These are phyloP conservation scores for Cyamopsis tetragonoloba DNA, from an alignment of 306 rosid species.

Conservation along the genomic window DNA sequence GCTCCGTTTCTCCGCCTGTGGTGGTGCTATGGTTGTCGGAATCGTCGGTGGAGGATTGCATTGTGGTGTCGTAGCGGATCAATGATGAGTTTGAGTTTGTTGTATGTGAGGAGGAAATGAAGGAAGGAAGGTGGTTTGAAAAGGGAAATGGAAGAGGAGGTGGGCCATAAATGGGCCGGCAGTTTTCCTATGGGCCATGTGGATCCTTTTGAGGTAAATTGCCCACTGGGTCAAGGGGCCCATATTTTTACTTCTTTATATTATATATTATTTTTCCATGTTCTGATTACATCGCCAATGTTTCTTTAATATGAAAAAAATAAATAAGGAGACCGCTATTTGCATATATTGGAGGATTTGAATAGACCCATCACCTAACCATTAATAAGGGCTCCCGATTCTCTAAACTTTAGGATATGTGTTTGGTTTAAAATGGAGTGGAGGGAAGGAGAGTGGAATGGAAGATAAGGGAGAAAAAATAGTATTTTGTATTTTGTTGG, in stretches of 20 bases:
- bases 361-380: too few species aligned
- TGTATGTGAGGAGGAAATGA: neutral
- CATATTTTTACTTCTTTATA: neutral
- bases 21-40: constrained; percentile 10
- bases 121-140: neutral
- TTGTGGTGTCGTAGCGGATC: neutral
- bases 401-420: too few species aligned
- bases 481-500: too few species aligned
- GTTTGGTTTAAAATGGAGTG: too few species aligned
- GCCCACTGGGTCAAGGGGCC: neutral
- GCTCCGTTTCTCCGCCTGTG: too few species aligned
- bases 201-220: neutral
- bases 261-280: neutral
- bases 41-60: constrained; percentile 7
- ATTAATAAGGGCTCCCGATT: too few species aligned
- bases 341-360: too few species aligned
- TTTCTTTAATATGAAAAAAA: too few species aligned
- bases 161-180: constrained; percentile 5
- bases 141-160: neutral
- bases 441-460: too few species aligned
- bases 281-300: too few species aligned
- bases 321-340: too few species aligned
- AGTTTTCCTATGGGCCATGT: neutral
- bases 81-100: neutral
- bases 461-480: too few species aligned